These are phyloP conservation scores for Trichoderma koningiopsis DNA, from an alignment of 2,329 filamentous ascomycete genomes.

Conservation along the genomic window DNA sequence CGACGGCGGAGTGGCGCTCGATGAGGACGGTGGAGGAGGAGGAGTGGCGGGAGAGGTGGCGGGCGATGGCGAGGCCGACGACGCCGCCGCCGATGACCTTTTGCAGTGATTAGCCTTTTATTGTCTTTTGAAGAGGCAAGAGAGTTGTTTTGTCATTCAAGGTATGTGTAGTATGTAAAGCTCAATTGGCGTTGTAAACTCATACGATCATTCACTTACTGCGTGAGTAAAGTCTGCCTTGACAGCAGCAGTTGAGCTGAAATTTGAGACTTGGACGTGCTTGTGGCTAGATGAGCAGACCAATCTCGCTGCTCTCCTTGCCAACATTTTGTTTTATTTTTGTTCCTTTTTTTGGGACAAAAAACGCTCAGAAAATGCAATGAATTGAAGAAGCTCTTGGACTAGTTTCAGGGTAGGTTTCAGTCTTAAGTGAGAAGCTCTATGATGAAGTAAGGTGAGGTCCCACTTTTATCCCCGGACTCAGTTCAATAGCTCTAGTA, in stretches of 20 bases:
- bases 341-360: no score
- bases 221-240: slow-evolving; percentile 50
- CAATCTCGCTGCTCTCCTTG: background rate
- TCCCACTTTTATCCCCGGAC: background rate
- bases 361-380: no score
- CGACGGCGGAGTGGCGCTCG: slow-evolving; percentile 73
- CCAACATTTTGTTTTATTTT: slow-evolving; percentile 22
- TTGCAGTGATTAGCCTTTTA: background rate
- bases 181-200: background rate
- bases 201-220: slow-evolving; percentile 36
- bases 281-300: background rate
- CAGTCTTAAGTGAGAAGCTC: background rate
- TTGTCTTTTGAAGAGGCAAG: background rate
- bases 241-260: slow-evolving; percentile 40
- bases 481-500: background rate
- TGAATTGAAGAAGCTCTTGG: background rate
- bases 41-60: slow-evolving; percentile 66
- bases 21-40: slow-evolving; percentile 72
- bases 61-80: slow-evolving; percentile 78
- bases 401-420: background rate
- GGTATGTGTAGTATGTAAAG: background rate
- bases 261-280: slow-evolving; percentile 32
- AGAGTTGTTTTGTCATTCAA: background rate
- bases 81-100: slow-evolving; percentile 63
- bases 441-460: background rate